Conservation (phyloP, 192 early-diverging fungal genomes). For the Geranomyces michiganensis region DNA sequence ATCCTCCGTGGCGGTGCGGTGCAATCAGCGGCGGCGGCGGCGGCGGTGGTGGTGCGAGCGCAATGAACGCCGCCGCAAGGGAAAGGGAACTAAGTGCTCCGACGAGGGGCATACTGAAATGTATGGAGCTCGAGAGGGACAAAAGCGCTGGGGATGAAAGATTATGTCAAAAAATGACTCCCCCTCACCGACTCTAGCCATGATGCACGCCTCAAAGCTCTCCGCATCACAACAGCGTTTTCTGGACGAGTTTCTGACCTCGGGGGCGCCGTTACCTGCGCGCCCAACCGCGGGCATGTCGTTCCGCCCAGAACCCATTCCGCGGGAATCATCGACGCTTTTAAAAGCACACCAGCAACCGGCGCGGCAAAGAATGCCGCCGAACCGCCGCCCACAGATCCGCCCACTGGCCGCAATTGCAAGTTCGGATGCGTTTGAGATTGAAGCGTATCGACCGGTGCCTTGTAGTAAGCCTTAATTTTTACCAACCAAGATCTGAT, state of each 20-base stretch:
- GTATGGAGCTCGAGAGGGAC: slow-evolving; percentile 18
- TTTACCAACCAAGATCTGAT: not conserved
- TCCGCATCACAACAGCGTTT: slow-evolving; percentile 42
- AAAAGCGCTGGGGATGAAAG: not conserved
- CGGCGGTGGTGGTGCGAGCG: slow-evolving; percentile 17
- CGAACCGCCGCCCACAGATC: slow-evolving; percentile 31
- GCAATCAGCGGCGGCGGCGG: not conserved
- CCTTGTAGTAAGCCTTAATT: slow-evolving; percentile 19
- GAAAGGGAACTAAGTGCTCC: slow-evolving; percentile 33
- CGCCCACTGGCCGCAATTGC: slow-evolving; percentile 40
- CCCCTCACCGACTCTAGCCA: slow-evolving; percentile 31
- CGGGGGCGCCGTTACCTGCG: slow-evolving; percentile 32
- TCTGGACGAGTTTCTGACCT: slow-evolving; percentile 38
- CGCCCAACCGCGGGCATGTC: slow-evolving; percentile 24
- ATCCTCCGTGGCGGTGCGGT: slow-evolving; percentile 28
- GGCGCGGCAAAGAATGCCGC: slow-evolving; percentile 13
- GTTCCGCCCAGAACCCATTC: not conserved
- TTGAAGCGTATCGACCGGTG: slow-evolving; percentile 41
- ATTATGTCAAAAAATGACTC: too few relatives aligned
- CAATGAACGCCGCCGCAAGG: slow-evolving; percentile 7
- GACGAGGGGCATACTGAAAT: slow-evolving; percentile 50
- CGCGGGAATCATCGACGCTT: not conserved
- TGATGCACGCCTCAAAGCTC: slow-evolving; percentile 57
- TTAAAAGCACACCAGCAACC: not conserved
- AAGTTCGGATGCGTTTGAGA: slow-evolving; percentile 40